phyloP scores from a whole-genome alignment of 441 rosid species.

The Populus tomentosa region DNA sequence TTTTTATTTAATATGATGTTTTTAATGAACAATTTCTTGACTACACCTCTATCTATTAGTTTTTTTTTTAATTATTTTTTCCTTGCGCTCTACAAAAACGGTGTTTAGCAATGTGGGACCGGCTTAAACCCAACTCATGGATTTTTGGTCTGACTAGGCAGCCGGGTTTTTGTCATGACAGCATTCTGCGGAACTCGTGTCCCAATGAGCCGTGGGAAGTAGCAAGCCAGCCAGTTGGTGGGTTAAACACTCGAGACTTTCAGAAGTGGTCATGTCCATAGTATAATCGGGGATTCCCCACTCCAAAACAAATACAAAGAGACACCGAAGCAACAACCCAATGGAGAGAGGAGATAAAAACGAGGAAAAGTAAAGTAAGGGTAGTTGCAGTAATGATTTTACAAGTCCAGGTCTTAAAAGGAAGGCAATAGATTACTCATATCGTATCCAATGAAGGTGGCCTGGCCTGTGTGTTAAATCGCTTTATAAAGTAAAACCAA shows the following conservation, averaged over 20 bases:
- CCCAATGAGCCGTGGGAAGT: background rate
- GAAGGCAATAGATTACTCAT: background rate
- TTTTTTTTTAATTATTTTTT: too few relatives aligned
- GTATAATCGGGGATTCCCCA: background rate
- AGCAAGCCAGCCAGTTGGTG: background rate
- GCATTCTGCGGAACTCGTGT: background rate
- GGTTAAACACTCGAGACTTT: background rate
- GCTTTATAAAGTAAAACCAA: too few relatives aligned
- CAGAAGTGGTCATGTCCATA: background rate
- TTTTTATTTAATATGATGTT: background rate
- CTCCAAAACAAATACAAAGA: background rate
- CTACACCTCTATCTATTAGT: too few relatives aligned
- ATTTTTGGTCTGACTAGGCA: too few relatives aligned
- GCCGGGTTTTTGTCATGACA: background rate
- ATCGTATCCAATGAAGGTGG: background rate
- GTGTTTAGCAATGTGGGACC: too few relatives aligned
- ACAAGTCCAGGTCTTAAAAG: background rate
- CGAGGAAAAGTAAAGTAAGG: background rate
- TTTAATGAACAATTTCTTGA: too few relatives aligned
- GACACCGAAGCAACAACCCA: background rate
- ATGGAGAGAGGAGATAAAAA: too few relatives aligned
- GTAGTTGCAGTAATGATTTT: background rate
- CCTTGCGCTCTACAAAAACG: too few relatives aligned
- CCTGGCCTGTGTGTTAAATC: background rate
- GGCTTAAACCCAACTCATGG: too few relatives aligned